Percentiles rank a stretch among this genome's conserved stretches.
phyloP scores from a whole-genome alignment of 2,329 filamentous ascomycete genomes.

The Byssoonygena ceratinophila region DNA sequence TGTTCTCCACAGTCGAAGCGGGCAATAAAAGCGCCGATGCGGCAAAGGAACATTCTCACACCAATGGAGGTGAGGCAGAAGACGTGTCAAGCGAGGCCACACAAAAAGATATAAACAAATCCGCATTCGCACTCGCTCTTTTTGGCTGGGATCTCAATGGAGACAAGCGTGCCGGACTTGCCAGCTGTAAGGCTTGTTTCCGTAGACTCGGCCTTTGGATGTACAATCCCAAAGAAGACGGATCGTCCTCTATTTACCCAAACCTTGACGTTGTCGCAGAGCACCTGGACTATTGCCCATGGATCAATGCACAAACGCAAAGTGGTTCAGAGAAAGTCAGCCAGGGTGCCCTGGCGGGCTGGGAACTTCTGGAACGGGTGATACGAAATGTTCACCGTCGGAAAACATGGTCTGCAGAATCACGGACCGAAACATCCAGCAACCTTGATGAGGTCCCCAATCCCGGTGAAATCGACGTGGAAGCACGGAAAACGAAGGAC shows the following conservation, averaged over 20 bases:
- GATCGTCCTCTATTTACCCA: constrained; percentile 27
- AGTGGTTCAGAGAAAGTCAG: constrained; percentile 32
- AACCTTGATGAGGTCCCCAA: constrained; percentile 16
- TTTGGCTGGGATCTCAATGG: constrained; percentile 61
- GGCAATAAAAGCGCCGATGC: constrained; percentile 1
- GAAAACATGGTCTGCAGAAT: constrained; percentile 22
- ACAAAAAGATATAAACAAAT: constrained; percentile 40
- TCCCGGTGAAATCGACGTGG: constrained; percentile 25
- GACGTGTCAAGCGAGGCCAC: background rate
- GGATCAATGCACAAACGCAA: constrained; percentile 57
- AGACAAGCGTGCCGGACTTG: constrained; percentile 47
- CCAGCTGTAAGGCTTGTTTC: constrained; percentile 75
- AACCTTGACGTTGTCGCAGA: constrained; percentile 59
- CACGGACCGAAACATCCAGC: constrained; percentile 23
- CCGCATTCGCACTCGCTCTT: constrained; percentile 58
- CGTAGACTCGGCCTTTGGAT: constrained; percentile 87
- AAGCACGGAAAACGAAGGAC: constrained; percentile 49
- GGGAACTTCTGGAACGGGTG: constrained; percentile 37
- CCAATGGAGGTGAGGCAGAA: background rate
- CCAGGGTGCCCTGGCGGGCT: constrained; percentile 33
- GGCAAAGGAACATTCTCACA: background rate
- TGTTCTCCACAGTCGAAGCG: constrained; percentile 18
- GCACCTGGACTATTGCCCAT: constrained; percentile 76
- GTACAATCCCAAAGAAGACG: constrained; percentile 65
- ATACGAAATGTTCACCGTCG: constrained; percentile 33